These are phyloP conservation scores for Pluteus cervinus DNA, from an alignment of 768 basidiomycete genomes.

Conservation along the genomic window DNA sequence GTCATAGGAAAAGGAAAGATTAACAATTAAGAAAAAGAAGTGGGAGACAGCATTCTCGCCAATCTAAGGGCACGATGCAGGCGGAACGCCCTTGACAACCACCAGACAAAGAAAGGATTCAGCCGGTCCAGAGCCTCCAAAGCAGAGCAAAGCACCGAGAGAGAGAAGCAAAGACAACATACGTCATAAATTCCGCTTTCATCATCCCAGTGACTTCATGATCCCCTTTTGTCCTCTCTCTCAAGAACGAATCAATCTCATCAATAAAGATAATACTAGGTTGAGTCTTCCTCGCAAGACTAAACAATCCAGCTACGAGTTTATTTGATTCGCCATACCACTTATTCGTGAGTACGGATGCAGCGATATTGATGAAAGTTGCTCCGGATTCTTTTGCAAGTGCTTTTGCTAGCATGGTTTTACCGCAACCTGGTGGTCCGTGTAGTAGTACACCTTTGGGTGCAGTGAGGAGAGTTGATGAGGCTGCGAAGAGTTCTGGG, in stretches of 20 bases:
- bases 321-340: slow-evolving; percentile 69
- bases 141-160: no score
- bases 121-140: no score
- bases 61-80: no score
- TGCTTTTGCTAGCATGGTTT: slow-evolving; percentile 99
- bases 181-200: slow-evolving; percentile 96
- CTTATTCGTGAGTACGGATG: slow-evolving; percentile 41
- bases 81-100: no score
- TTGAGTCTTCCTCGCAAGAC: slow-evolving; percentile 88
- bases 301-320: slow-evolving; percentile 90
- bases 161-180: slow-evolving; percentile 22
- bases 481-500: slow-evolving; percentile 78
- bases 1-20: not conserved
- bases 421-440: slow-evolving; percentile 97
- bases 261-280: slow-evolving; percentile 98
- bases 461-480: slow-evolving; percentile 78
- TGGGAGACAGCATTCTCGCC: no score
- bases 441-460: slow-evolving; percentile 96
- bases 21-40: not conserved
- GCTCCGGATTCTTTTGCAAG: slow-evolving; percentile 96
- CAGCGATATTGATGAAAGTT: slow-evolving; percentile 75
- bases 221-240: slow-evolving; percentile 81
- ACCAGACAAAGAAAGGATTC: no score
- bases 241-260: slow-evolving; percentile 93
- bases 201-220: slow-evolving; percentile 99